Conservation (phyloP, 257 asterid genomes). For the Scutellaria baicalensis region DNA sequence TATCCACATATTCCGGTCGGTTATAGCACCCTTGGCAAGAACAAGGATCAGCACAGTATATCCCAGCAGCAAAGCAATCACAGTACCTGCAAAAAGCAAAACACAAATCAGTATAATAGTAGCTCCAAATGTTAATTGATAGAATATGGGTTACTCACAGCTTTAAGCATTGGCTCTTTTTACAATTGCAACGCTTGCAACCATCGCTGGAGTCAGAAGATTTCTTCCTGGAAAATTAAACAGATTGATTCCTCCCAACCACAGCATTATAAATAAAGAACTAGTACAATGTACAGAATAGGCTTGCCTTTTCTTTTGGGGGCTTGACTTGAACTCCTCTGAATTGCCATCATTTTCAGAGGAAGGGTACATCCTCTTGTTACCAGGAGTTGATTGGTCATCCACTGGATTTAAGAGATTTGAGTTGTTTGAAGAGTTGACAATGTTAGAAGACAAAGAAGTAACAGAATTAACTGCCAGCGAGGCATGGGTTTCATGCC, state of each 20-base stretch:
- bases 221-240: conserved; percentile 42
- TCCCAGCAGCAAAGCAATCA: conserved; percentile 80
- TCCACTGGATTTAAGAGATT: conserved; percentile 27
- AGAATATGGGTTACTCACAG: conserved; percentile 43
- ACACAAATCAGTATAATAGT: conserved; percentile 3
- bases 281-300: background rate
- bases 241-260: conserved; percentile 4
- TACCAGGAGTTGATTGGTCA: conserved; percentile 26
- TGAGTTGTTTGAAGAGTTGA: conserved; percentile 26
- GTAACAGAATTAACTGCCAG: conserved; percentile 15
- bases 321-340: conserved; percentile 37
- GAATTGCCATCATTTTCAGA: conserved; percentile 24
- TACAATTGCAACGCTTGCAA: conserved; percentile 78
- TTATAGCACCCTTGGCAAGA: conserved; percentile 73
- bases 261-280: background rate
- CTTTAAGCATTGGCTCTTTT: conserved; percentile 70
- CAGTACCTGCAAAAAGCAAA: conserved; percentile 54
- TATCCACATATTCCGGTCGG: conserved; percentile 55
- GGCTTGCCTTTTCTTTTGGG: conserved; percentile 58
- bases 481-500: conserved; percentile 19
- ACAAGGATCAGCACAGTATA: conserved; percentile 65
- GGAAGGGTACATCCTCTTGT: conserved; percentile 23
- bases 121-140: conserved; percentile 1
- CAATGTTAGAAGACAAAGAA: conserved; percentile 17
- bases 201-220: conserved; percentile 36